Evolutionary conservation across 2,329 filamentous ascomycete genomes (phyloP).

Genomic region (Penicillium janthinellum): DNA sequence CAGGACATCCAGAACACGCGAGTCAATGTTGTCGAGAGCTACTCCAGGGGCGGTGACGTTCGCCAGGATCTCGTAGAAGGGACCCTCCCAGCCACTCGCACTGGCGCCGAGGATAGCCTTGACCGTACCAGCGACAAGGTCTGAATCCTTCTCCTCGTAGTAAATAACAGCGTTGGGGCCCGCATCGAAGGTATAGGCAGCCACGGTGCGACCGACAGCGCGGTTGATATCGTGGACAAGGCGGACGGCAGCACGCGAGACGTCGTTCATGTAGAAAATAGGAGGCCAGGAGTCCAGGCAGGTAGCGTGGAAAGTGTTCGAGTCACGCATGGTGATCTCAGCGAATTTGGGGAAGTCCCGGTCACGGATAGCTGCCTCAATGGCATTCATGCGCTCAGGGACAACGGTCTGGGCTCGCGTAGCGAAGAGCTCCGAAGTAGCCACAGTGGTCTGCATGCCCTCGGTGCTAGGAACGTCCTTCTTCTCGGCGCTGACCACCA

Average conservation of each 20-base stretch:
- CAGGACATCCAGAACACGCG: slow-evolving; percentile 62
- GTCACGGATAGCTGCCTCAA: slow-evolving; percentile 77
- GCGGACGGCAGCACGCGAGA: slow-evolving; percentile 80
- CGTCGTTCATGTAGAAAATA: slow-evolving; percentile 98
- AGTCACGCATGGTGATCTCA: slow-evolving; percentile 92
- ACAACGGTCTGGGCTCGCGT: slow-evolving; percentile 75
- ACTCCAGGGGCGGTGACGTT: slow-evolving; percentile 51
- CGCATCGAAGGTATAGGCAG: slow-evolving; percentile 96
- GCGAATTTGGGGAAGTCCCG: slow-evolving; percentile 86
- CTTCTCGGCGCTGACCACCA: slow-evolving; percentile 91
- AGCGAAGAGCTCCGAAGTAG: slow-evolving; percentile 84
- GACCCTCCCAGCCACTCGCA: slow-evolving; percentile 57
- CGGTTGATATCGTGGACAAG: slow-evolving; percentile 88
- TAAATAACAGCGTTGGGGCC: slow-evolving; percentile 97
- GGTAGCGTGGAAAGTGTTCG: slow-evolving; percentile 93
- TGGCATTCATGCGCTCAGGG: slow-evolving; percentile 76
- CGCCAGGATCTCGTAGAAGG: slow-evolving; percentile 58
- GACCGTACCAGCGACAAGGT: slow-evolving; percentile 74
- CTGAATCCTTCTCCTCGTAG: slow-evolving; percentile 79
- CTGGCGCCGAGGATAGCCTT: slow-evolving; percentile 70
- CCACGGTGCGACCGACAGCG: slow-evolving; percentile 74
- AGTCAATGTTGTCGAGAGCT: slow-evolving; percentile 62
- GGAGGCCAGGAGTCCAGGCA: slow-evolving; percentile 95
- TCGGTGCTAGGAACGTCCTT: slow-evolving; percentile 91
- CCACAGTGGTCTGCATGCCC: slow-evolving; percentile 96